phyloP scores from a whole-genome alignment of 83 land plant species.

The Thuja plicata region DNA sequence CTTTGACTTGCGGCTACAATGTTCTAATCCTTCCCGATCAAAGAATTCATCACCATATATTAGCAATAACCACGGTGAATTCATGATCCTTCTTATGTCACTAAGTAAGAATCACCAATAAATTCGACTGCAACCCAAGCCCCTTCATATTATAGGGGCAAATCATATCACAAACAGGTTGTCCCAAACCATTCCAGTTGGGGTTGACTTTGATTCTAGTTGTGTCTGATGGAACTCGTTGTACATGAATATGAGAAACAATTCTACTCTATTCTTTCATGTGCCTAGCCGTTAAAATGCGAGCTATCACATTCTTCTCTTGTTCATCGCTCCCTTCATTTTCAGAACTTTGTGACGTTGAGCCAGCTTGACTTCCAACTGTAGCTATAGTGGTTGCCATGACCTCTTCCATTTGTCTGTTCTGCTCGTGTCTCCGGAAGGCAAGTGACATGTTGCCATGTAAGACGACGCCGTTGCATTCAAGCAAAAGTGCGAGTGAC shows the following conservation, averaged over 20 bases:
- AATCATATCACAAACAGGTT: constrained; percentile 8
- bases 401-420: too few species aligned
- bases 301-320: constrained; percentile 42
- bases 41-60: too few species aligned
- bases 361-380: constrained; percentile 30
- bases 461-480: too few species aligned
- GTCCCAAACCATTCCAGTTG: constrained; percentile 12
- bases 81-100: too few species aligned
- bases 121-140: constrained; percentile 14
- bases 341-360: constrained; percentile 20
- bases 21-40: too few species aligned
- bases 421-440: too few species aligned
- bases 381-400: too few species aligned
- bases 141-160: background rate
- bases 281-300: constrained; percentile 27
- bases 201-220: constrained; percentile 10
- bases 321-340: constrained; percentile 44
- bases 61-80: too few species aligned
- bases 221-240: background rate
- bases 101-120: too few species aligned
- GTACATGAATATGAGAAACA: constrained; percentile 12
- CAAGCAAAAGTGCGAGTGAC: too few species aligned
- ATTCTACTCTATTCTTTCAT: constrained; percentile 25
- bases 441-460: too few species aligned
- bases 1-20: too few species aligned